Conservation (phyloP, 352 stramenopile species). For the Plasmopara halstedii region DNA sequence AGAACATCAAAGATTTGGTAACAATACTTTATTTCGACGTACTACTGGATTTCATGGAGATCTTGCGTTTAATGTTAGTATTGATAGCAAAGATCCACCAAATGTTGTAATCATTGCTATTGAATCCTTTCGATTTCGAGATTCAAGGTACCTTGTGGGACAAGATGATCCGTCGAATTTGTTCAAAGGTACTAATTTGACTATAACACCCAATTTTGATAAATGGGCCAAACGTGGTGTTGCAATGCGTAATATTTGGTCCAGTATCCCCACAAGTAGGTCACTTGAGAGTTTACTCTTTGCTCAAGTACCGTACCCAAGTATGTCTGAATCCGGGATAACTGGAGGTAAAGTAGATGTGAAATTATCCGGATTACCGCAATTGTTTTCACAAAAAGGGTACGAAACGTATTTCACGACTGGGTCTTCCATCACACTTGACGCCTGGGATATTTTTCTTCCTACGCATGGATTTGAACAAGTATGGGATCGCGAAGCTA, state of each 20-base stretch:
- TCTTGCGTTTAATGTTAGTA: conserved; percentile 32
- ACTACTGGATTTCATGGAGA: conserved; percentile 37
- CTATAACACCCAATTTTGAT: conserved; percentile 42
- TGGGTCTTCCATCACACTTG: conserved; percentile 42
- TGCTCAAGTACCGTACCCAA: conserved; percentile 40
- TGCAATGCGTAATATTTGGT: conserved; percentile 52
- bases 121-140: conserved; percentile 46
- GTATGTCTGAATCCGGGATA: conserved; percentile 27
- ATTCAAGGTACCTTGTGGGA: conserved; percentile 42
- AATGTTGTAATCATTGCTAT: conserved; percentile 48
- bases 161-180: conserved; percentile 34
- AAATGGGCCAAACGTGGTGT: conserved; percentile 38
- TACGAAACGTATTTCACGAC: conserved; percentile 47
- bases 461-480: conserved; percentile 43
- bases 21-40: conserved; percentile 32
- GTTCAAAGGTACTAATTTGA: conserved; percentile 21
- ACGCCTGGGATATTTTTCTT: conserved; percentile 41
- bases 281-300: conserved; percentile 51
- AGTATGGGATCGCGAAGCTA: conserved; percentile 13
- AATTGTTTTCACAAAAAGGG: conserved; percentile 42
- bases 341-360: conserved; percentile 19
- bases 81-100: conserved; percentile 25
- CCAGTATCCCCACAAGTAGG: conserved; percentile 48
- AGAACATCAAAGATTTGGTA: conserved; percentile 28
- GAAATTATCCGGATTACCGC: conserved; percentile 32